Evolutionary conservation across 768 basidiomycete genomes (phyloP).

Genomic region (Gelatoporia subvermispora): DNA sequence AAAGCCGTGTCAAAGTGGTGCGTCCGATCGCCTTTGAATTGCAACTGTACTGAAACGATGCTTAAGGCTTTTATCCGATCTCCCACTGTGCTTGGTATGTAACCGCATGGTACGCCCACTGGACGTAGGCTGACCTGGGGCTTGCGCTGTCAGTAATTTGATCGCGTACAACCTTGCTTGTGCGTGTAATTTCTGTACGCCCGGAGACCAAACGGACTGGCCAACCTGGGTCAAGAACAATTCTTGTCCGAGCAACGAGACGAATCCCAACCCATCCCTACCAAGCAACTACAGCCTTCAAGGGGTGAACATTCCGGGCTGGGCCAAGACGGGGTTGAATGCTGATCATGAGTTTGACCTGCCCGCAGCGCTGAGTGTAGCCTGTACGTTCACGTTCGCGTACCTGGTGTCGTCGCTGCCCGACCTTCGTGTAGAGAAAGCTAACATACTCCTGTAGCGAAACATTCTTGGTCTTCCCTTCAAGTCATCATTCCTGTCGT

Average conservation of each 20-base stretch:
- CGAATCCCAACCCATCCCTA: background rate
- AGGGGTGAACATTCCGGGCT: conserved; percentile 6
- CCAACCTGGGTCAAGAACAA: conserved; percentile 6
- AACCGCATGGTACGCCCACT: too few species aligned
- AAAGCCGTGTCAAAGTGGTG: too few species aligned
- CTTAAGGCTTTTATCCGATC: too few species aligned
- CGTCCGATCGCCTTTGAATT: too few species aligned
- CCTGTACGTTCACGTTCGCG: background rate
- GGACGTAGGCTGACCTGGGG: too few species aligned
- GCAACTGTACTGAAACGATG: too few species aligned
- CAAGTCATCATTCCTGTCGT: conserved; percentile 33
- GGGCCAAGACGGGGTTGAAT: conserved; percentile 7
- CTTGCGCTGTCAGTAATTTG: conserved; percentile 3
- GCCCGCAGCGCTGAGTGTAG: conserved; percentile 1
- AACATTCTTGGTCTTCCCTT: conserved; percentile 13
- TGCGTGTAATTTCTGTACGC: conserved; percentile 6
- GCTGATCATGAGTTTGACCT: conserved; percentile 8
- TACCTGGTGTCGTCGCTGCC: too few species aligned
- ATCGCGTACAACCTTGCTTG: conserved; percentile 9
- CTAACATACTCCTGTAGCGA: background rate
- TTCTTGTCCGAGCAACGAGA: background rate
- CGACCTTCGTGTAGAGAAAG: too few species aligned
- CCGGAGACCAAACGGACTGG: background rate
- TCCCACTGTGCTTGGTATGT: too few species aligned
- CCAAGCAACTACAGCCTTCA: conserved; percentile 1